Evolutionary conservation across 768 basidiomycete species (phyloP), one percentile per base, ranked within the genome.

Genomic region (Hemileccinum impolitum): DNA sequence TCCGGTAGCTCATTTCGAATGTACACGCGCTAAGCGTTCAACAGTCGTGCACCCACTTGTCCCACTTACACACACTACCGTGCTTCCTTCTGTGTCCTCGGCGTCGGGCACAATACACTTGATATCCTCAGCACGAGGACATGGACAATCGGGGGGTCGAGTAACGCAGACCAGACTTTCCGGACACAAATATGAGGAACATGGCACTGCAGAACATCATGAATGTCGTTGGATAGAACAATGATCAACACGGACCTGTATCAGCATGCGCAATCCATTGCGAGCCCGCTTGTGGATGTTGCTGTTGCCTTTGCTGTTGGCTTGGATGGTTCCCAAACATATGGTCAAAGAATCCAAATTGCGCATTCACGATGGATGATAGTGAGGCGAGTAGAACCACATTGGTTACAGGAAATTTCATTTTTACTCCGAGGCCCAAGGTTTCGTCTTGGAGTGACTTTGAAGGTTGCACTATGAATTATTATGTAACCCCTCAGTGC

Each of bases 321-420:
- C 43, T 54, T 34, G 79, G 78, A 19, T 78, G 73, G 36, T 57
- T 56, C 30, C 81, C 79, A 58, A 88, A 90, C 79, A 90, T 83
- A 36, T 84, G 80, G 52, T 85, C 81, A 59, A 91, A 91, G 67
- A 89, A 87, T 39, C 80, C 75, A 65, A 90, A 90, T 58, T 90
- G 87, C n/a, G 81, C 84, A 14, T 71, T 68, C 28, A 65, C 77
- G 38, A 72, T 39, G 19, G 71, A 67, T 14, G 68, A 53, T 14
- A 65, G 36, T 10, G 54, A 62, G 25, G 46, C 45, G 19, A 63
- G 34, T 14, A 67, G 49, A 34, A 57, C 31, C 15, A 28, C 37
- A n/a, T 30, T 47, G 21, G 49, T 40, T 23, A 43, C 26, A 10
- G 14, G 45, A 35, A 48, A 43, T 36, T 38, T 57, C 65, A 58